These are phyloP conservation scores for Camellia sinensis DNA, from an alignment of 148 eudicot species.

Conservation along the genomic window DNA sequence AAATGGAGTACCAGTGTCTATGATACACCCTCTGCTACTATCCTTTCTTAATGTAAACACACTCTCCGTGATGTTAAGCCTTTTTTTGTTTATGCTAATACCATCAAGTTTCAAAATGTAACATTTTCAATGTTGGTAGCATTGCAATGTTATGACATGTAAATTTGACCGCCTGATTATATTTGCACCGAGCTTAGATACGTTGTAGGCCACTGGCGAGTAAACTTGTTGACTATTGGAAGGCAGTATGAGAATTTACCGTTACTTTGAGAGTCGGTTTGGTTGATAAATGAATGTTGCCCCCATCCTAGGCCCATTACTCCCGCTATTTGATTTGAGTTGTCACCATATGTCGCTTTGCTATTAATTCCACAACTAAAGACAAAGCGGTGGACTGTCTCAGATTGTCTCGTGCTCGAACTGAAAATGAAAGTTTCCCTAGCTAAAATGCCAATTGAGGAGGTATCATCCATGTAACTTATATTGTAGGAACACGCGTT, in stretches of 20 bases:
- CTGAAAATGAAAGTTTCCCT: neutral
- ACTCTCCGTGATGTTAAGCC: neutral
- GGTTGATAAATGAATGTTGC: no score
- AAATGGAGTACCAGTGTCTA: neutral
- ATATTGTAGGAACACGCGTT: no score
- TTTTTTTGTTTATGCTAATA: no score
- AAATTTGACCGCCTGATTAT: neutral
- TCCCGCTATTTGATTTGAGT: no score
- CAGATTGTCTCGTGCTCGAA: neutral
- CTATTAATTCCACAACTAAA: neutral
- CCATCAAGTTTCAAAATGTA: neutral
- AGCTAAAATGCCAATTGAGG: neutral
- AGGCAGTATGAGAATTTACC: neutral
- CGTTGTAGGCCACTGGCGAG: neutral
- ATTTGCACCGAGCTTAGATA: no score
- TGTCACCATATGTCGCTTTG: neutral
- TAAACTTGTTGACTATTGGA: neutral
- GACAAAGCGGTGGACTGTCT: neutral
- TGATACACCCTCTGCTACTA: neutral
- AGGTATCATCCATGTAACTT: neutral
- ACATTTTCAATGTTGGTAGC: neutral
- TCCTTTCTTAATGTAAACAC: neutral
- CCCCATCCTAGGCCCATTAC: no score
- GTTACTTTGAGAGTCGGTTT: neutral
- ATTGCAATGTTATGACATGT: neutral